Conservation (phyloP, 1,139 yeast species). For the Candida sp. region DNA sequence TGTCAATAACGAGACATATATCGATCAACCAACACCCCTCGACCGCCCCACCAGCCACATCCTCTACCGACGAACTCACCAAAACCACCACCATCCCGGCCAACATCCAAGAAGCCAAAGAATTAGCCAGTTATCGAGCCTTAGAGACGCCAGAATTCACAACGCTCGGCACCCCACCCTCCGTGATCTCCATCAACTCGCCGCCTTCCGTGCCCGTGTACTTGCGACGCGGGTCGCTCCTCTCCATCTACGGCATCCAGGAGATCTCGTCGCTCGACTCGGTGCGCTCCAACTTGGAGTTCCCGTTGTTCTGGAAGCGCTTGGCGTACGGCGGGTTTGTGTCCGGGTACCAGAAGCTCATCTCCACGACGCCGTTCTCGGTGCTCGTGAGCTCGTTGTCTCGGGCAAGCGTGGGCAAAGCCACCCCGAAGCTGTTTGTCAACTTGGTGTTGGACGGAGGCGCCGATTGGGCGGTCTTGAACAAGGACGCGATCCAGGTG, state of each 20-base stretch:
- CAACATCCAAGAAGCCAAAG: conserved; percentile 23
- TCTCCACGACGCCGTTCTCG: conserved; percentile 53
- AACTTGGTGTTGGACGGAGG: conserved; percentile 57
- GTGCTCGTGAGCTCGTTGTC: conserved; percentile 31
- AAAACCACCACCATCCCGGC: conserved; percentile 20
- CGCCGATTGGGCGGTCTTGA: conserved; percentile 63
- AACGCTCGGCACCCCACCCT: conserved; percentile 48
- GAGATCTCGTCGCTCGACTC: conserved; percentile 21
- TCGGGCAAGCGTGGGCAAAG: conserved; percentile 17
- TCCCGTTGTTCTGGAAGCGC: conserved; percentile 40
- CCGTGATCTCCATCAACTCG: conserved; percentile 47
- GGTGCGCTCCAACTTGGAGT: conserved; percentile 33
- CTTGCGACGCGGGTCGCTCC: conserved; percentile 49
- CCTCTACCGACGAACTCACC: not conserved
- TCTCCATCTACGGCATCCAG: conserved; percentile 46
- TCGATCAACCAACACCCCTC: conserved; percentile 1
- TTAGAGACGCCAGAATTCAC: conserved; percentile 32
- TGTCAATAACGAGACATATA: not conserved
- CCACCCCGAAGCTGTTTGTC: conserved; percentile 40
- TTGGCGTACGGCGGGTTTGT: conserved; percentile 45
- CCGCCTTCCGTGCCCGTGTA: conserved; percentile 63
- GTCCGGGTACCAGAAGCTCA: conserved; percentile 46
- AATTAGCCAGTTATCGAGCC: conserved; percentile 18
- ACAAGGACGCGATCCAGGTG: conserved; percentile 49
- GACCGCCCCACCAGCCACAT: not conserved